Evolutionary conservation across 306 rosid species (phyloP).

Genomic region (Mimosa bimucronata): DNA sequence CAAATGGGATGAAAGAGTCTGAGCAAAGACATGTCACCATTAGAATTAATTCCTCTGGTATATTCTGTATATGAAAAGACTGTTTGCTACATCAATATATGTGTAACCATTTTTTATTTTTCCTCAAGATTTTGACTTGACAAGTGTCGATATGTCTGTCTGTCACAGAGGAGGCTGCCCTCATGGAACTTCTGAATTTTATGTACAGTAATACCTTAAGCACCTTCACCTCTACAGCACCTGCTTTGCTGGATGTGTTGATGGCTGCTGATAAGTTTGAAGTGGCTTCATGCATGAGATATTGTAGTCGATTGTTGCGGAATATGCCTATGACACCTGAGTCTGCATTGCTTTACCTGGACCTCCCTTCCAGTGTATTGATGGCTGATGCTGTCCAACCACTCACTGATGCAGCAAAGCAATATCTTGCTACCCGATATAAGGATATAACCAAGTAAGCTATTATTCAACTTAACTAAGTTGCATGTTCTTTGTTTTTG

Average conservation of each 20-base stretch:
- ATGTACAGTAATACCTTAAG: constrained; percentile 75
- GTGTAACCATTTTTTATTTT: constrained; percentile 5
- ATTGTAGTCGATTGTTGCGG: constrained; percentile 74
- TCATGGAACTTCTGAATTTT: constrained; percentile 91
- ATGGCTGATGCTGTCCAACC: constrained; percentile 96
- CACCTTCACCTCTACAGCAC: constrained; percentile 52
- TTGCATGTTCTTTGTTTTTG: neutral
- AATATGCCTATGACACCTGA: constrained; percentile 86
- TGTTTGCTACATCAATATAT: neutral
- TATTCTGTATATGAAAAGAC: neutral
- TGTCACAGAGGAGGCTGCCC: constrained; percentile 85
- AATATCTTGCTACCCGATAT: constrained; percentile 78
- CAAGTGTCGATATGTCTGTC: constrained; percentile 28
- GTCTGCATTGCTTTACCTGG: constrained; percentile 91
- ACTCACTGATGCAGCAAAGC: constrained; percentile 90
- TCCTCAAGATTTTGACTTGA: constrained; percentile 28
- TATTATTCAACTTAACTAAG: constrained; percentile 8
- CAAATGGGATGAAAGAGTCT: constrained; percentile 98
- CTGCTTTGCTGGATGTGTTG: constrained; percentile 81
- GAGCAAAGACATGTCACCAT: constrained; percentile 87
- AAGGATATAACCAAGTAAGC: constrained; percentile 86
- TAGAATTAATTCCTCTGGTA: constrained; percentile 81
- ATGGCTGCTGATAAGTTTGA: constrained; percentile 99
- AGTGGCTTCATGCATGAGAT: constrained; percentile 94
- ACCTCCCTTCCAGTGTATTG: constrained; percentile 89